Evolutionary conservation across 148 eudicot species (phyloP), one percentile per base, ranked within the genome.

Genomic region (Nyssa sinensis): DNA sequence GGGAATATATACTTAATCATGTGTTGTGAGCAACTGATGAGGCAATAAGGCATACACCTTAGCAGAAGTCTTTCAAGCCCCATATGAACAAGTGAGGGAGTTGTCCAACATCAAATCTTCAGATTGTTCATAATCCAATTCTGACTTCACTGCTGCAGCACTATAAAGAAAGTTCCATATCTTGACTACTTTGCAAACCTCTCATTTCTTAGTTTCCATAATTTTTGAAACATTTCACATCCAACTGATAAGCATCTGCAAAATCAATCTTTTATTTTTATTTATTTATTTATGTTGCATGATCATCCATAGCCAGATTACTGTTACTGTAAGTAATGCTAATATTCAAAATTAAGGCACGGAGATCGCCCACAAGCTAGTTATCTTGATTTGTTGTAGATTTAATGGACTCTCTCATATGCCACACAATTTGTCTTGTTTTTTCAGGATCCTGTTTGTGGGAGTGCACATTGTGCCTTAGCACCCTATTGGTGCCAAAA

Each of bases 381-480:
- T 37, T 37, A 37, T 37, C 8, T 41, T 2, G 47, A 41, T 13
- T 41, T 41, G 4, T 4, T 41, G 47, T 41, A 41, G 47, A 3
- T 41, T 41, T 13, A 9, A 41, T 4, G 47, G 47, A 41, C 47
- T 14, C 33, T 16, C 25, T n/a, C n/a, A n/a, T n/a, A n/a, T n/a
- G n/a, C n/a, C n/a, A n/a, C n/a, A 47, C 24, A 16, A 62, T 24
- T 49, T 23, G 13, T 13, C 27, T 32, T 67, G 71, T 30, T 64
- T 11, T 44, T 80, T 13, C 81, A 86, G 97, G 98, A 93, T 85
- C 89, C 93, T 76, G 96, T 89, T 66, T 80, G 88, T 62, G 98
- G 98, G 47, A 90, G 87, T 68, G 96, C 89, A 17, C 96, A 93
- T 81, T 93, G 98, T 75, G 93, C 98, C 66, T 79, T 90, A 44